phyloP scores from a whole-genome alignment of 306 rosid species.

The Dalbergia cochinchinensis region DNA sequence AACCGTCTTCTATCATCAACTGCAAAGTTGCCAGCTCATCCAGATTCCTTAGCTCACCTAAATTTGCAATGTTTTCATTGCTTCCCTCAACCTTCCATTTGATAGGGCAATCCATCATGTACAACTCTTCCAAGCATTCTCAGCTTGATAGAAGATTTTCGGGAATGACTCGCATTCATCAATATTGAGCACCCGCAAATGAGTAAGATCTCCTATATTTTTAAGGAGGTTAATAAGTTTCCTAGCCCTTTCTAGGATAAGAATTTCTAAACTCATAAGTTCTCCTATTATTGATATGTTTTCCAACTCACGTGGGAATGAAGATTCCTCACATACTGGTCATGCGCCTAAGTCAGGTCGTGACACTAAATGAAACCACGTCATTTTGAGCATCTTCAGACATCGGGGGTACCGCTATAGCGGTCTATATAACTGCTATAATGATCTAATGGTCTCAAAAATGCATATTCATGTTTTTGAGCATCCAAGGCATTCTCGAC shows the following conservation, averaged over 20 bases:
- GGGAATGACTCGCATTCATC: not conserved
- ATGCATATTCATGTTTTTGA: too few species aligned
- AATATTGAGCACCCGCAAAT: not conserved
- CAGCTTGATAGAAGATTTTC: constrained; percentile 8
- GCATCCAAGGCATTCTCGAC: too few species aligned
- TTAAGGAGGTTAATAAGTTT: not conserved
- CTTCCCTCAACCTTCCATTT: constrained; percentile 14
- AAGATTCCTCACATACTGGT: too few species aligned
- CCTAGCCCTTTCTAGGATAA: not conserved
- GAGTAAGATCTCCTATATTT: not conserved
- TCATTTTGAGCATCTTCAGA: too few species aligned
- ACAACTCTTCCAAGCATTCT: constrained; percentile 6
- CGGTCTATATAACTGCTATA: too few species aligned
- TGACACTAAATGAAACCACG: too few species aligned
- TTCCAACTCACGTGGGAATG: not conserved
- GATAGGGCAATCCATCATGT: not conserved
- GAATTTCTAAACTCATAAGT: constrained; percentile 22
- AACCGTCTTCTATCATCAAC: not conserved
- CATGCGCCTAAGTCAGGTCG: too few species aligned
- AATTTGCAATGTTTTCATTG: not conserved
- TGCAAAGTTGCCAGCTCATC: not conserved
- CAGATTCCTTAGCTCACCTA: constrained; percentile 34
- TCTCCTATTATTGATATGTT: constrained; percentile 6
- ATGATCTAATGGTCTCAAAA: too few species aligned
- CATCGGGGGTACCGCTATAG: too few species aligned